Evolutionary conservation across 495 filamentous ascomycete species (phyloP).

Genomic region (Trichocladium antarcticum): DNA sequence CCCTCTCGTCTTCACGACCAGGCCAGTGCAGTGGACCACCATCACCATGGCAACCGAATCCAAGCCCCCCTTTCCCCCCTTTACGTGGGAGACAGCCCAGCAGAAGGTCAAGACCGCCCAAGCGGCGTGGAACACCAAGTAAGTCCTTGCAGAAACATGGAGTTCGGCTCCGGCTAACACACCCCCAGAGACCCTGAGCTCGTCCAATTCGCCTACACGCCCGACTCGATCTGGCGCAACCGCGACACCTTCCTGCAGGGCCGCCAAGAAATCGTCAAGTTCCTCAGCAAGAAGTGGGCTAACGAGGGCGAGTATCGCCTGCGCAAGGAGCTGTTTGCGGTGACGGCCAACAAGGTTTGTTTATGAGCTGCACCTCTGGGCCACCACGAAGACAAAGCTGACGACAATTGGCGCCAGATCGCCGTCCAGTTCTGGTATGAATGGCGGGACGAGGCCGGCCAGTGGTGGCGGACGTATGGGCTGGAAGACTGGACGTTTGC

Average conservation of each 20-base stretch:
- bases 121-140: slow-evolving; percentile 76
- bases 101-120: slow-evolving; percentile 81
- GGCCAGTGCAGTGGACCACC: background rate
- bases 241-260: slow-evolving; percentile 60
- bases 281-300: slow-evolving; percentile 68
- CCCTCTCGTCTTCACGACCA: too few relatives aligned
- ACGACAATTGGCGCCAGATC: slow-evolving; percentile 35
- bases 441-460: slow-evolving; percentile 58
- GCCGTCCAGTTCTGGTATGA: slow-evolving; percentile 94
- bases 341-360: slow-evolving; percentile 48
- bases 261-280: slow-evolving; percentile 54
- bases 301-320: slow-evolving; percentile 63
- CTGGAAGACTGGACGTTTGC: slow-evolving; percentile 91
- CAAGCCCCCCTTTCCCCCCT: slow-evolving; percentile 56
- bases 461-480: slow-evolving; percentile 87
- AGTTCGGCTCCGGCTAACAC: background rate
- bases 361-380: background rate
- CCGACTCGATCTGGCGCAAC: slow-evolving; percentile 75
- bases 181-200: slow-evolving; percentile 45
- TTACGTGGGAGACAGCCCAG: slow-evolving; percentile 60
- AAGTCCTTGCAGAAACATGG: background rate
- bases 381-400: background rate
- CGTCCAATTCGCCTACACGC: slow-evolving; percentile 65
- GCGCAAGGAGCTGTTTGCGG: slow-evolving; percentile 81
- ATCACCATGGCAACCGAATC: slow-evolving; percentile 20